A percentile compares a stretch with the other conserved stretches of the same genome.
These are phyloP conservation scores for Lentithecium fluviatile DNA, from an alignment of 495 filamentous ascomycete species.

Conservation along the genomic window DNA sequence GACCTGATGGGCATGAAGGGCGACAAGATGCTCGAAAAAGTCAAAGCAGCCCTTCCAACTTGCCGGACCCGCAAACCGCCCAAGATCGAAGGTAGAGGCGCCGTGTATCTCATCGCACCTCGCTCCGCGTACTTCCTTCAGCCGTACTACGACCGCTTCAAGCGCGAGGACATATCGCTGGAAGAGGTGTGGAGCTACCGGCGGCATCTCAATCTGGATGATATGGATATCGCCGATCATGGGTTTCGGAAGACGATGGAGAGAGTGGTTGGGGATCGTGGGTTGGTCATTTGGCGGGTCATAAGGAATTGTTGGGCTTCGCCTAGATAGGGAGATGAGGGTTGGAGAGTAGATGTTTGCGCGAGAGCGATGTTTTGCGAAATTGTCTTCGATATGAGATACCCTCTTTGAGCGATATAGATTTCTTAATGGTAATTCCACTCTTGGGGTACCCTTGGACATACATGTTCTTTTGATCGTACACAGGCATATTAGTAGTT, in stretches of 20 bases:
- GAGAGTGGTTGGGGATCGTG: conserved; percentile 76
- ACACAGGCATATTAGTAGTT: no score
- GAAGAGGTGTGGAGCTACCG: conserved; percentile 69
- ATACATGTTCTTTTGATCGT: neutral
- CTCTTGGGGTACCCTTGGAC: no score
- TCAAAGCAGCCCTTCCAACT: conserved; percentile 54
- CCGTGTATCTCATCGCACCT: conserved; percentile 45
- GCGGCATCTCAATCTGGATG: conserved; percentile 84
- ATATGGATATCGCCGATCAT: conserved; percentile 84
- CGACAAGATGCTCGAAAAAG: conserved; percentile 56
- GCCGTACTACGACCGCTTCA: conserved; percentile 45
- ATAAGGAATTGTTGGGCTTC: conserved; percentile 34
- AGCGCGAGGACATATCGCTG: conserved; percentile 51
- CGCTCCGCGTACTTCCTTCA: conserved; percentile 70
- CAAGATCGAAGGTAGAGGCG: conserved; percentile 23
- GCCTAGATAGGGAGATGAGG: neutral
- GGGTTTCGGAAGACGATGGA: conserved; percentile 72
- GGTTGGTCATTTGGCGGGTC: conserved; percentile 77
- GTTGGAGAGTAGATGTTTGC: neutral
- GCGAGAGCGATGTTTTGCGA: neutral
- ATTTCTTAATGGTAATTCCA: neutral
- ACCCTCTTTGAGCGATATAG: conserved; percentile 22
- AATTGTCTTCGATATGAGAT: conserved; percentile 11
- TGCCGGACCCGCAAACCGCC: conserved; percentile 30
- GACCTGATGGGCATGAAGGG: conserved; percentile 82